Evolutionary conservation across 805 yeast species (phyloP).

Genomic region (Nematodospora valgi): DNA sequence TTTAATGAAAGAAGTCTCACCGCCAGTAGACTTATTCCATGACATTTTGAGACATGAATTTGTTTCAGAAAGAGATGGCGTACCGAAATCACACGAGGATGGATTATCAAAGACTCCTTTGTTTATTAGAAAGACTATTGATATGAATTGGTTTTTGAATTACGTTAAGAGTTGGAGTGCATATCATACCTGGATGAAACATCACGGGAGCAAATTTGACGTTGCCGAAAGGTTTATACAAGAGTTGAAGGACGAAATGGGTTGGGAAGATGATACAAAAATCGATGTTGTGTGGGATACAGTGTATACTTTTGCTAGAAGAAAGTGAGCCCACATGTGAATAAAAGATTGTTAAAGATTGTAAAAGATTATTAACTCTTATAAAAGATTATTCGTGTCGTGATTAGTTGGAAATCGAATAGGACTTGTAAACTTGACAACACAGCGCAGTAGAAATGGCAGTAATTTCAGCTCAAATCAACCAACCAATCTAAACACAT

Average conservation of each 20-base stretch:
- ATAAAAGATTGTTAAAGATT: neutral
- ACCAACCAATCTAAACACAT: no score
- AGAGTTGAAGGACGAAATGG: conserved; percentile 39
- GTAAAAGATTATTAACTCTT: neutral
- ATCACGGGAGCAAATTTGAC: conserved; percentile 35
- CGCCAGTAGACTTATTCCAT: conserved; percentile 21
- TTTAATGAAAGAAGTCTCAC: conserved; percentile 36
- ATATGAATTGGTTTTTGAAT: conserved; percentile 18
- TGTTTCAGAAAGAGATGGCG: conserved; percentile 14
- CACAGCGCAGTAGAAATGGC: no score
- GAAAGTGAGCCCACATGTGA: conserved; percentile 5
- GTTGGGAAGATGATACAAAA: conserved; percentile 44
- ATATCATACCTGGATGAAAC: conserved; percentile 35
- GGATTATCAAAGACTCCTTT: conserved; percentile 7
- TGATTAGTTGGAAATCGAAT: no score
- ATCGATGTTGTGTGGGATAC: conserved; percentile 55
- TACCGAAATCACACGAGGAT: neutral
- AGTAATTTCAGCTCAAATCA: no score
- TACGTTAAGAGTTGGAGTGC: conserved; percentile 38
- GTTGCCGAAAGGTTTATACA: conserved; percentile 46
- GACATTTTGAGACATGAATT: conserved; percentile 25
- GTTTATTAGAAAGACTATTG: conserved; percentile 10
- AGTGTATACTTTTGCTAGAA: conserved; percentile 47
- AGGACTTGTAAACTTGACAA: no score
- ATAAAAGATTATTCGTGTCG: no score